Conservation (phyloP, 1,284 basidiomycete species). For the Ustilago curta region DNA sequence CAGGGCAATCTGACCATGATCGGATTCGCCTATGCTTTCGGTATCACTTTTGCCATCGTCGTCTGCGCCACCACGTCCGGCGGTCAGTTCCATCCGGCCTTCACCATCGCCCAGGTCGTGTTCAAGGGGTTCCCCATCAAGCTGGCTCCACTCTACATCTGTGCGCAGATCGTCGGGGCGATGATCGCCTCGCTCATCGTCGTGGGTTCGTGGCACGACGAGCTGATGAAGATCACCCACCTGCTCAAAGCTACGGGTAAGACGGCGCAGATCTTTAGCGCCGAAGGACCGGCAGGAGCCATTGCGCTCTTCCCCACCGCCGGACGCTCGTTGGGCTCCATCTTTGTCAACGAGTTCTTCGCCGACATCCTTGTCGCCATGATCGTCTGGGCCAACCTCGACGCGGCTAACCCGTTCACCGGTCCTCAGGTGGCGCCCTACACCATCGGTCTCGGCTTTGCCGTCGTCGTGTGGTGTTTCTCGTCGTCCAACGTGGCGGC, state of each 20-base stretch:
- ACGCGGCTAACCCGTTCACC: conserved; percentile 56
- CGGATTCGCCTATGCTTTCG: conserved; percentile 57
- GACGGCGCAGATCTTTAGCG: conserved; percentile 45
- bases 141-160: conserved; percentile 56
- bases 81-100: conserved; percentile 56
- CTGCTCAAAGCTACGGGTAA: conserved; percentile 43
- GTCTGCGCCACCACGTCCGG: conserved; percentile 56
- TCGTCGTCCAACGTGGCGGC: conserved; percentile 50
- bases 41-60: conserved; percentile 58
- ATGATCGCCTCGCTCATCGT: conserved; percentile 55
- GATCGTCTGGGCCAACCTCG: conserved; percentile 60
- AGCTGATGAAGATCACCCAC: conserved; percentile 46
- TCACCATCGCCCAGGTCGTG: conserved; percentile 57
- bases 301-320: conserved; percentile 58
- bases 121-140: conserved; percentile 62
- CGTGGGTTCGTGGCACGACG: conserved; percentile 47
- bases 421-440: conserved; percentile 51
- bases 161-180: conserved; percentile 52
- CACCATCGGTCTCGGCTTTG: conserved; percentile 59
- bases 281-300: conserved; percentile 55
- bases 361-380: conserved; percentile 53
- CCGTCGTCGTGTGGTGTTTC: conserved; percentile 59
- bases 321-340: conserved; percentile 44
- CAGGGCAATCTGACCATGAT: conserved; percentile 56
- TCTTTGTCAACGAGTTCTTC: conserved; percentile 62